These are phyloP conservation scores for Lophiotrema nucula DNA, from an alignment of 495 filamentous ascomycete species.

Conservation along the genomic window DNA sequence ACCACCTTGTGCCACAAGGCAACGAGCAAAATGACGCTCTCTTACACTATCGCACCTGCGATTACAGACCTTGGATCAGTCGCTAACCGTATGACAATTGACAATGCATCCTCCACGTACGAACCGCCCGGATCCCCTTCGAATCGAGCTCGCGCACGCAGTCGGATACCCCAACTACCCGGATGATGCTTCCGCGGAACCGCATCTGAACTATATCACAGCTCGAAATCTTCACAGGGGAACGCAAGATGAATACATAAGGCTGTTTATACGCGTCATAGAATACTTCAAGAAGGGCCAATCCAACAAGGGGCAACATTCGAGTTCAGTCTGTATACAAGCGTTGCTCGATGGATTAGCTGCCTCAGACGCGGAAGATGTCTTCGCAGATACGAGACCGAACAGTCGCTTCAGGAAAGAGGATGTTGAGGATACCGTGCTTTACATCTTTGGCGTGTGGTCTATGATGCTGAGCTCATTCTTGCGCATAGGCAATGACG, in stretches of 20 bases:
- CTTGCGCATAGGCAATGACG: slow-evolving; percentile 3
- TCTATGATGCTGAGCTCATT: slow-evolving; percentile 19
- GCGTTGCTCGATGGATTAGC: slow-evolving; percentile 4
- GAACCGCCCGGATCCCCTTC: slow-evolving; percentile 2
- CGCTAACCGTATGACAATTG: too few relatives aligned
- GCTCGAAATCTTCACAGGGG: slow-evolving; percentile 15
- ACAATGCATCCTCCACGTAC: too few relatives aligned
- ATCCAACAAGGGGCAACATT: not conserved
- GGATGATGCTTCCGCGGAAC: slow-evolving; percentile 1
- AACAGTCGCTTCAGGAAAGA: slow-evolving; percentile 11
- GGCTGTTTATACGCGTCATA: slow-evolving; percentile 16
- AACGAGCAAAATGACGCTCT: too few relatives aligned
- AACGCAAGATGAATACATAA: slow-evolving; percentile 5
- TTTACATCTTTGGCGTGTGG: slow-evolving; percentile 22
- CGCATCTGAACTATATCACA: slow-evolving; percentile 19
- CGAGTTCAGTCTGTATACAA: not conserved
- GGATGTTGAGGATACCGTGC: slow-evolving; percentile 18
- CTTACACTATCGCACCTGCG: too few relatives aligned
- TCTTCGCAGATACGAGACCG: slow-evolving; percentile 9
- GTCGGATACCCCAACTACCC: slow-evolving; percentile 19
- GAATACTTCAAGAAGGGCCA: slow-evolving; percentile 1
- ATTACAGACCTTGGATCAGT: too few relatives aligned
- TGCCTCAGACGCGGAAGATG: not conserved
- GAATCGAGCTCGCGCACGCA: slow-evolving; percentile 15
- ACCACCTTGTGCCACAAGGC: too few relatives aligned